phyloP scores from a whole-genome alignment of 23 red algal genomes.

The Gracilaria domingensis region DNA sequence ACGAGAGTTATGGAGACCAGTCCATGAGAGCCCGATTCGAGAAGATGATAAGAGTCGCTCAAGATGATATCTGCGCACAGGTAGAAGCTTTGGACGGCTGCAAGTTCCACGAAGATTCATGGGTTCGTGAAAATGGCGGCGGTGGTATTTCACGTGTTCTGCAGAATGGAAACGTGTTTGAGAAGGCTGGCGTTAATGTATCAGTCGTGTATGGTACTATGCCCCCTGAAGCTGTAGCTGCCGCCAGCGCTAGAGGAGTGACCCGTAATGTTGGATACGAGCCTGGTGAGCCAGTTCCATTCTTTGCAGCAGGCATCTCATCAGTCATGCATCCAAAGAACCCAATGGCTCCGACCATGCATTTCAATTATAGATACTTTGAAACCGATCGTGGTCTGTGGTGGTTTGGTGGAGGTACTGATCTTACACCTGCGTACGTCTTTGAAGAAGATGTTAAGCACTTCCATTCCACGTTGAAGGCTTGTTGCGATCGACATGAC shows the following conservation, averaged over 20 bases:
- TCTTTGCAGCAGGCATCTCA: conserved; percentile 96
- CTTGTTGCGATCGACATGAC: conserved; percentile 93
- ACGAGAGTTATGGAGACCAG: conserved; percentile 14
- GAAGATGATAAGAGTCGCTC: conserved; percentile 88
- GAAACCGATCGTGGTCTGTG: conserved; percentile 97
- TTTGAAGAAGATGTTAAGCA: conserved; percentile 91
- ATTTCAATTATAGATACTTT: conserved; percentile 99
- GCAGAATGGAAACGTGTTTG: conserved; percentile 92
- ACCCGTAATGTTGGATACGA: conserved; percentile 92
- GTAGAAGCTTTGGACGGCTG: conserved; percentile 91
- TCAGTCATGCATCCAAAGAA: conserved; percentile 99
- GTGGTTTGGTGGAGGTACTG: conserved; percentile 99
- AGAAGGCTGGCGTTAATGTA: conserved; percentile 99
- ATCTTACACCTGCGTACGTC: conserved; percentile 94
- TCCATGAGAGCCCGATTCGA: conserved; percentile 88
- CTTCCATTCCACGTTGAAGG: conserved; percentile 92
- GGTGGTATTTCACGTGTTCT: conserved; percentile 97
- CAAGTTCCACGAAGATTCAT: conserved; percentile 94
- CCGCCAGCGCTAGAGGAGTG: conserved; percentile 86
- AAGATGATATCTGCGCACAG: conserved; percentile 90
- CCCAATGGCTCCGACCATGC: conserved; percentile 97
- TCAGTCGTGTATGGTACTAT: conserved; percentile 98
- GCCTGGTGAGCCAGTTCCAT: conserved; percentile 90
- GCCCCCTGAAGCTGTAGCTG: conserved; percentile 96
- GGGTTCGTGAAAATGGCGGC: conserved; percentile 90